Evolutionary conservation across 2,329 filamentous ascomycete genomes (phyloP), one percentile per base, ranked within the genome.

Genomic region (Exophiala bonariae): DNA sequence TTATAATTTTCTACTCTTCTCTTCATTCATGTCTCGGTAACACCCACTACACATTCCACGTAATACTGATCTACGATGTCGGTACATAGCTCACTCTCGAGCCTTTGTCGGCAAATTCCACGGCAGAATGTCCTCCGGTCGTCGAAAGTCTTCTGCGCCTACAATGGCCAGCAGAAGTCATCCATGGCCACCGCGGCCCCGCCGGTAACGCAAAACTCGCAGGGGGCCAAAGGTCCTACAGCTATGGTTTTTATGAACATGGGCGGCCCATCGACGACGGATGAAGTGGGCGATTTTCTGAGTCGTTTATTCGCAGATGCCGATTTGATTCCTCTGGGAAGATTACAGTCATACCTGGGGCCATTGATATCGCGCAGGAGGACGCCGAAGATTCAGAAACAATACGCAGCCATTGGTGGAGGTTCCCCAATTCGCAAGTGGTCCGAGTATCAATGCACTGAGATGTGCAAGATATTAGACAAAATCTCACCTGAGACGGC

Each of bases 231-330:
- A 63, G 92, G 92, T 0, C 90, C 91, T 6, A 99, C 93, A 3
- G 93, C 93, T 34, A 97, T 99, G 83, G 93, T 99, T 11, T 96
- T 99, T 64, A 82, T 99, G 73, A 99, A 99, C 71, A 99, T 99
- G 93, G 93, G 93, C 50, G 93, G 93, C 0, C 93, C 93, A 3
- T 87, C 89, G 1, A 96, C 87, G 3, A 87, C 86, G 3, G 81
- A 85, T 58, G 90, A 99, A 73, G 93, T 99, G 28, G 85, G 86
- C 60, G 83, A 86, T 68, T 99, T 97, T 64, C 73, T 99, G 38
- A 93, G 86, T 66, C 83, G 91, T 59, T 76, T 99, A 58, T 99
- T 99, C 72, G 84, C 92, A 49, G 93, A 99, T 66, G 90, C 76
- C 56, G 95, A 99, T 67, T 73, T 99, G 41, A 99, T 99, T 59